Evolutionary conservation across 2,329 filamentous ascomycete genomes (phyloP).

Genomic region (Ilyonectria mors-panacis): DNA sequence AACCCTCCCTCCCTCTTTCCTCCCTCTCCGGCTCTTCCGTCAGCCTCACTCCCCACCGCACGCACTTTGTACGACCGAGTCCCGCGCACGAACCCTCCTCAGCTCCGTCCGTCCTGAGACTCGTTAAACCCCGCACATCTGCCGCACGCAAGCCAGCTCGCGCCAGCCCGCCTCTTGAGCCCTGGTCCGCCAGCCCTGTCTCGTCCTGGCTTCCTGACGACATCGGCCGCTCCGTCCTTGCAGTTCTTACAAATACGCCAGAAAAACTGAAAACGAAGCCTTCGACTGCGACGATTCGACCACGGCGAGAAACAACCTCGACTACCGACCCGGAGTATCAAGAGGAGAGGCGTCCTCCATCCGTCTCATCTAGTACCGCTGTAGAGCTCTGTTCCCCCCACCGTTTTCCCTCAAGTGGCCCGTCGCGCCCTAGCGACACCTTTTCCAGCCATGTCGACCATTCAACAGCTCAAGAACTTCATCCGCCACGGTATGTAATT

Average conservation of each 20-base stretch:
- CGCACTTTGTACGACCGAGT: conserved; percentile 25
- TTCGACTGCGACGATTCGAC: not conserved
- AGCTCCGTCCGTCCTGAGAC: conserved; percentile 25
- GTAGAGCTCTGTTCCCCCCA: conserved; percentile 26
- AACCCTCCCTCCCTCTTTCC: conserved; percentile 20
- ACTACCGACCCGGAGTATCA: not conserved
- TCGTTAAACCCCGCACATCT: conserved; percentile 33
- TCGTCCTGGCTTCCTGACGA: conserved; percentile 20
- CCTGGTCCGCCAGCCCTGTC: conserved; percentile 18
- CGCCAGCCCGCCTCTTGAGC: conserved; percentile 5
- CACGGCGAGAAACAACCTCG: not conserved
- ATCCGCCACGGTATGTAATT: conserved; percentile 83
- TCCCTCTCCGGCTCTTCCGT: conserved; percentile 24
- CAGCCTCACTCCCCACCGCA: conserved; percentile 11
- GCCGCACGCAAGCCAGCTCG: conserved; percentile 10
- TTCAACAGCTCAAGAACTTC: conserved; percentile 98
- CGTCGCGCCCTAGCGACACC: conserved; percentile 47
- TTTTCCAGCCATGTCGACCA: conserved; percentile 71
- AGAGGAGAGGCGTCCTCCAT: conserved; percentile 20
- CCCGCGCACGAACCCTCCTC: conserved; percentile 28
- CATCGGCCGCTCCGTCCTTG: conserved; percentile 16
- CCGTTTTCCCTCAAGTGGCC: conserved; percentile 35
- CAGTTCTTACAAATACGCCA: conserved; percentile 18
- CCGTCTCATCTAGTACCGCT: conserved; percentile 12
- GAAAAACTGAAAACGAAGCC: not conserved